Evolutionary conservation across 371 early-diverging fungal genomes (phyloP).

Genomic region (Circinella umbellata): DNA sequence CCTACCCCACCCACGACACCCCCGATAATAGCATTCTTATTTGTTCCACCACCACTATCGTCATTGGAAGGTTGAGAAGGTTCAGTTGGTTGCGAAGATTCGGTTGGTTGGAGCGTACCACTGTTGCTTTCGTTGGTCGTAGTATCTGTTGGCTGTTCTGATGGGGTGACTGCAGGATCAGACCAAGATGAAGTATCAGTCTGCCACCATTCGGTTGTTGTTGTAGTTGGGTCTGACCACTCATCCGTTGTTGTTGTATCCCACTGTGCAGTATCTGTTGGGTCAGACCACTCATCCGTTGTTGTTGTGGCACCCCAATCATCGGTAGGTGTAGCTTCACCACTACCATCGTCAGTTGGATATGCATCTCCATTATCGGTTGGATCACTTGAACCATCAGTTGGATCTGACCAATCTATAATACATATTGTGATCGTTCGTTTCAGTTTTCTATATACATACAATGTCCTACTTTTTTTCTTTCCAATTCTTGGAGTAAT

Average conservation of each 20-base stretch:
- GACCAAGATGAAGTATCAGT: constrained; percentile 1
- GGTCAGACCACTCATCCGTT: not conserved
- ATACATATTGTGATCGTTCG: too few species aligned
- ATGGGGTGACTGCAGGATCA: constrained; percentile 2
- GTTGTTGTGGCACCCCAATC: constrained; percentile 1
- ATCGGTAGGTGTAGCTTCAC: not conserved
- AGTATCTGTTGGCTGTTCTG: not conserved
- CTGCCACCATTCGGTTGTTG: constrained; percentile 10
- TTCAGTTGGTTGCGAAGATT: constrained; percentile 1
- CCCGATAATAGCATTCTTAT: constrained; percentile 20
- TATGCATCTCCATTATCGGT: not conserved
- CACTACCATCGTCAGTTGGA: not conserved
- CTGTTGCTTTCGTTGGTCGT: not conserved
- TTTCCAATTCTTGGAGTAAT: not conserved
- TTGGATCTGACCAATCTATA: too few species aligned
- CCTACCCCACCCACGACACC: constrained; percentile 24
- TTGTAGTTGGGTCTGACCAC: constrained; percentile 9
- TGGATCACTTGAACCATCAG: not conserved
- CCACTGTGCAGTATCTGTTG: not conserved
- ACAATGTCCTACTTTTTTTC: not conserved
- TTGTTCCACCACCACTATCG: not conserved
- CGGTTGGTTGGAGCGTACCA: not conserved
- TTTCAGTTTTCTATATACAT: not conserved
- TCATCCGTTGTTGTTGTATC: constrained; percentile 9
- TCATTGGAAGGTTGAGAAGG: not conserved